These are phyloP conservation scores for Xenoacremonium recifei DNA, from an alignment of 2,329 filamentous ascomycete species.

Conservation along the genomic window DNA sequence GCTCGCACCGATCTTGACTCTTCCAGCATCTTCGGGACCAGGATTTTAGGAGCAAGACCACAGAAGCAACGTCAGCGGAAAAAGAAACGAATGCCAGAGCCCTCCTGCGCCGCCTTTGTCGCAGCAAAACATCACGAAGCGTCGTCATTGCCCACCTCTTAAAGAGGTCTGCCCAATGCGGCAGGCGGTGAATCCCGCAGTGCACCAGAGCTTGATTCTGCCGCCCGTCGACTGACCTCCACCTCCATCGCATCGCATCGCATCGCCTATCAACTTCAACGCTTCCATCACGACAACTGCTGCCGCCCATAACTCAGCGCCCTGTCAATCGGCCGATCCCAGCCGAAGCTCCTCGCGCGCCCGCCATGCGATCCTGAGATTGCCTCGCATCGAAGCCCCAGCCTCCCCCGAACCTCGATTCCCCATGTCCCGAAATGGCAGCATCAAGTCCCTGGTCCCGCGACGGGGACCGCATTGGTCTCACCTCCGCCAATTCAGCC, in stretches of 20 bases:
- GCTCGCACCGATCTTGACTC: too few species aligned
- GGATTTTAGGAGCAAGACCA: too few species aligned
- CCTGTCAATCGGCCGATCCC: conserved; percentile 9
- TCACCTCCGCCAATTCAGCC: conserved; percentile 54
- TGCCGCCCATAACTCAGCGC: too few species aligned
- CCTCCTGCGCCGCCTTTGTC: too few species aligned
- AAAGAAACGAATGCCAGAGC: too few species aligned
- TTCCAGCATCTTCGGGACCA: too few species aligned
- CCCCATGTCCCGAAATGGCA: conserved; percentile 28
- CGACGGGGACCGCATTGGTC: conserved; percentile 50
- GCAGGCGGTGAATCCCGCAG: conserved; percentile 24
- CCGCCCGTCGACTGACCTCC: conserved; percentile 17
- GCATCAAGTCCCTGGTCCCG: conserved; percentile 28
- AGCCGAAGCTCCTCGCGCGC: conserved; percentile 9
- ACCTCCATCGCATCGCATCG: conserved; percentile 3
- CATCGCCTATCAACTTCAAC: conserved; percentile 6
- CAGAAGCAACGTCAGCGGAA: too few species aligned
- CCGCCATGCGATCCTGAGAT: conserved; percentile 23
- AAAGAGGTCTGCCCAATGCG: conserved; percentile 4
- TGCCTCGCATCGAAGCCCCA: conserved; percentile 11
- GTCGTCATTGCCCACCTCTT: neutral
- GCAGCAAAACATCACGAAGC: neutral
- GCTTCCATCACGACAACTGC: conserved; percentile 8
- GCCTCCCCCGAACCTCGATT: conserved; percentile 17
- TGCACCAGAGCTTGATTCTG: conserved; percentile 23